A percentile compares a stretch with the other conserved stretches of the same genome.
Conservation (phyloP, 2,329 filamentous ascomycete genomes). For the Phaeosphaeriaceae sp. region DNA sequence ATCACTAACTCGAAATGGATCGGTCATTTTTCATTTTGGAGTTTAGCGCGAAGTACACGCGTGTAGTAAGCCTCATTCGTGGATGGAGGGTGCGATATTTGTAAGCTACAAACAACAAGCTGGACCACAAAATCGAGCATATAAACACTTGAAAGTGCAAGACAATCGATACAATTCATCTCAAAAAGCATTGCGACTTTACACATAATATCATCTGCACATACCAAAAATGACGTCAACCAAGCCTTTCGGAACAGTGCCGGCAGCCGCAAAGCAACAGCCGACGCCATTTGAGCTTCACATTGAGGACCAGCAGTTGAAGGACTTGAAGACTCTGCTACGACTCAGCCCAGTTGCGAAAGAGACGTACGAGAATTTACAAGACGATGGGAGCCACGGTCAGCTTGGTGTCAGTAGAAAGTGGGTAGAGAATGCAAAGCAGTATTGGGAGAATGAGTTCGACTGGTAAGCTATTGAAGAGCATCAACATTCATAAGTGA, state of each 20-base stretch:
- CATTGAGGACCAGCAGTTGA: constrained; percentile 34
- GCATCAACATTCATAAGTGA: too few species aligned
- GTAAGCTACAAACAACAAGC: constrained; percentile 1
- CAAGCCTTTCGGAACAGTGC: constrained; percentile 22
- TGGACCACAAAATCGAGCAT: neutral
- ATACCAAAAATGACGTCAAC: constrained; percentile 21
- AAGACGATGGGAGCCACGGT: constrained; percentile 31
- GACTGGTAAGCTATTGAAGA: constrained; percentile 33
- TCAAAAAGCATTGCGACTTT: neutral
- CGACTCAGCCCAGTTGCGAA: constrained; percentile 39
- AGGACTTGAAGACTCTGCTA: constrained; percentile 39
- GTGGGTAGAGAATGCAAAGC: constrained; percentile 40
- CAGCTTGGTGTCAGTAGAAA: constrained; percentile 40
- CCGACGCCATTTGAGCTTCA: constrained; percentile 34
- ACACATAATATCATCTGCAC: neutral
- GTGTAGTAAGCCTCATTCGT: neutral
- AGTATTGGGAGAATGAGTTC: constrained; percentile 41
- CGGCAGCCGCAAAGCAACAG: constrained; percentile 19
- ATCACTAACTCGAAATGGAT: neutral
- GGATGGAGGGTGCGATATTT: neutral
- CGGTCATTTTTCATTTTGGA: neutral
- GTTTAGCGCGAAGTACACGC: constrained; percentile 4
- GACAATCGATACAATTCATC: neutral
- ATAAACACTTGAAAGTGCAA: neutral
- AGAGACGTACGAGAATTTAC: constrained; percentile 37